Conservation (phyloP, 129 eudicot species). For the Dittrichia graveolens region DNA sequence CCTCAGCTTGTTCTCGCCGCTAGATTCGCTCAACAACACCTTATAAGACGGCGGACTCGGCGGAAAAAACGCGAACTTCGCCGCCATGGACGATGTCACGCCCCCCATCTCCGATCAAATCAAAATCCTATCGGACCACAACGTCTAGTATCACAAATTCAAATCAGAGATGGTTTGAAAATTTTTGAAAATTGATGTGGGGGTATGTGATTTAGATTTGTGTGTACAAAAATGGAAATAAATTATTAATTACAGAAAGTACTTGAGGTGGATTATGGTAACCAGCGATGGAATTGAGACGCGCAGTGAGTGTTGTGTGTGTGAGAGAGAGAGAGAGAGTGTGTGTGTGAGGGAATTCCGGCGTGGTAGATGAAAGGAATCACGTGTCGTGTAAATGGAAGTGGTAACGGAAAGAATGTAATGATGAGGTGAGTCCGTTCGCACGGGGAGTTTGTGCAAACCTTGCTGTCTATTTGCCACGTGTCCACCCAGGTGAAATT, state of each 20-base stretch:
- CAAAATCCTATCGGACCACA: neutral
- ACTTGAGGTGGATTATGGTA: slow-evolving; percentile 18
- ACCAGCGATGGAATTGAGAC: slow-evolving; percentile 12
- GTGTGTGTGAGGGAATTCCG: slow-evolving; percentile 61
- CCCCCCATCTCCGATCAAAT: slow-evolving; percentile 60
- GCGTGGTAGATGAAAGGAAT: slow-evolving; percentile 53
- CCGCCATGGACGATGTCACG: slow-evolving; percentile 91
- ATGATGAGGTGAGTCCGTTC: slow-evolving; percentile 15
- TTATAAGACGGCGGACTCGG: slow-evolving; percentile 87
- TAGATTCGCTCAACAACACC: slow-evolving; percentile 49
- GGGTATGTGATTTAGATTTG: slow-evolving; percentile 24
- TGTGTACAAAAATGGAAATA: neutral
- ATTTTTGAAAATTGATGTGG: slow-evolving; percentile 13
- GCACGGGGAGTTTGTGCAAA: slow-evolving; percentile 8
- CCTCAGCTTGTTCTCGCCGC: slow-evolving; percentile 45
- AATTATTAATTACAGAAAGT: neutral
- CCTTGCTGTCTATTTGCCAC: slow-evolving; percentile 13
- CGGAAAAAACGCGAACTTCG: slow-evolving; percentile 89
- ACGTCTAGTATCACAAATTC: neutral
- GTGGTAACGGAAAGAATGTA: neutral
- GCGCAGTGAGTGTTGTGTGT: slow-evolving; percentile 27
- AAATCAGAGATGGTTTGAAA: neutral
- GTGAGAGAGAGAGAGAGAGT: slow-evolving; percentile 38
- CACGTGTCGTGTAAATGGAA: slow-evolving; percentile 56
- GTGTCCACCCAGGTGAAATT: slow-evolving; percentile 16